Evolutionary conservation across 305 asterid genomes (phyloP), one percentile per base, ranked within the genome.

Genomic region (Fraxinus dipetala): DNA sequence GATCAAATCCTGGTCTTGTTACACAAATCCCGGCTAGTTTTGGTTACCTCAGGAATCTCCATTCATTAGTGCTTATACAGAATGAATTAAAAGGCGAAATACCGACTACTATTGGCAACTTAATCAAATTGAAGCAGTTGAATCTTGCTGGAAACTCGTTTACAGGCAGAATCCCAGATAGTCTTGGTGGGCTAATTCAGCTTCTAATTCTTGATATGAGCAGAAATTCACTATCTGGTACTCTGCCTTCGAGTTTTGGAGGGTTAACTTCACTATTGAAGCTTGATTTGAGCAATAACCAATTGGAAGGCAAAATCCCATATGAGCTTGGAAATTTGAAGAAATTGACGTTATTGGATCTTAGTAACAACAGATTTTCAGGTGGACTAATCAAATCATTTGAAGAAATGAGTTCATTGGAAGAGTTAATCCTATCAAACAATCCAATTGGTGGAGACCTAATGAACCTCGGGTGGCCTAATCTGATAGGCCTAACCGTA

Each of bases 201-300:
- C 94, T 94, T 8, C 56, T 94, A 85, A 95, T 95, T 83, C 90
- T 92, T 76, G 99, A 95, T 86, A 31, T 94, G 10, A 92, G 97
- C 63, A 85, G 91, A 73, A 95, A 95, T 70, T 83, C 87, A 48
- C 82, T 95, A 5, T 85, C 91, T 31, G 98, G 99, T 30, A 8
- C 77, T 7, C 20, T 91, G 80, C 95, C 95, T 61, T 13, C 3
- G 5, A 22, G 84, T 59, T 26, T 95, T 0, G 95, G 93, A 22
- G 90, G 86, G 18, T 14, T 95, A 74, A 30, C 77, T 22, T 90
- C 98, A 40, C 84, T 95, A 14, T 65, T 95, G 70, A 95, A 95
- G 89, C 97, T 95, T 61, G 99, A 95, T 70, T 81, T 87, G 76
- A 89, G 97, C 83, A 79, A 28, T 79, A 95, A 95, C 28, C 81